Evolutionary conservation across 192 early-diverging fungal species (phyloP), one percentile per base, ranked within the genome.

Genomic region (Umbelopsis sp.): DNA sequence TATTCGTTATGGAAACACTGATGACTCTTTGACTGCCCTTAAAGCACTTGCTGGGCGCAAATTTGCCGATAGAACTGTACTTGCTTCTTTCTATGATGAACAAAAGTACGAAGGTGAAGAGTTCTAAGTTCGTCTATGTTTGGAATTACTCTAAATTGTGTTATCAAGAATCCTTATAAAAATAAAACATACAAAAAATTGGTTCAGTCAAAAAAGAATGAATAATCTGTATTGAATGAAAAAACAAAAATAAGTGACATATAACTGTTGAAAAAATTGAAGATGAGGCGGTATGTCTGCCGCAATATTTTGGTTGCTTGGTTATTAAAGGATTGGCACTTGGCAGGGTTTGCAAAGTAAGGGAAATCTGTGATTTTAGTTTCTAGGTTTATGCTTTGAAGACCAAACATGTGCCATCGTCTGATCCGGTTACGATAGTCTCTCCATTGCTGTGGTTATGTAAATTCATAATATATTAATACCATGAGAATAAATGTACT

Each of bases 41-140:
- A 86, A 87, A 21, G 87, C 94, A 14, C 83, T 99, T 50, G 94
- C 95, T 25, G 97, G 97, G 36, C 88, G 97, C 41, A 94, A 92
- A 83, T 99, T 99, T 79, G 91, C 91, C 50, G 93, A 95, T 36
- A 85, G 96, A 29, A 99, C 96, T 4, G 96, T 99, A 36, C 80
- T 99, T 66, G 90, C 96, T 10, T 87, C 94, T 16, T 98, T 90
- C 77, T 91, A 90, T 67, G 79, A 90, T 26, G 91, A 95, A 65
- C 86, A 89, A 5, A 88, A 88, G 71, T 97, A 92, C 77, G 66
- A 76, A 24, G 81, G 80, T 51, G 83, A 84, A 8, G 88, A 94
- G 66, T 90, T 88, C 70, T 91, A 82, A n/a, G 38, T 11, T 41
- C 38, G 44, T 44, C 38, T 31, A 31, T 66, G 59, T 51, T 14